phyloP scores from a whole-genome alignment of 2,329 filamentous ascomycete genomes.

The Pseudogymnoascus sp. region DNA sequence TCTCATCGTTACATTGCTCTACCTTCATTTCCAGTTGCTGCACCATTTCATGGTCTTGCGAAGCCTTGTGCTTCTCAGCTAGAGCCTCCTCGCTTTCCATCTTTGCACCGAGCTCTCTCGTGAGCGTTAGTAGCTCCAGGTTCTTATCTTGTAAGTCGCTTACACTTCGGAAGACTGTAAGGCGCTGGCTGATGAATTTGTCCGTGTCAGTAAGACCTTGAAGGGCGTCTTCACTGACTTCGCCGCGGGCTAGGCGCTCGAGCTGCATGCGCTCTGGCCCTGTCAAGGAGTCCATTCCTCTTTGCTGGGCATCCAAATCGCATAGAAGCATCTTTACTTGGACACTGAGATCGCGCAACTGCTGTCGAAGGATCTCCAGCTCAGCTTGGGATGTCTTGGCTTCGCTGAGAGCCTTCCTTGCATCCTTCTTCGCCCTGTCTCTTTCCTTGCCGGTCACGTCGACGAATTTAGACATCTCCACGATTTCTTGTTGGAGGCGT shows the following conservation, averaged over 20 bases:
- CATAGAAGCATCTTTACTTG: conserved; percentile 87
- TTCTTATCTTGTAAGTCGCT: conserved; percentile 83
- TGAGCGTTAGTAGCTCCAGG: conserved; percentile 69
- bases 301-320: conserved; percentile 74
- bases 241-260: conserved; percentile 67
- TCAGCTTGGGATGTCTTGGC: conserved; percentile 58
- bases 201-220: conserved; percentile 77
- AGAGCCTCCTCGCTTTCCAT: conserved; percentile 87
- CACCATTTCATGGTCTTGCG: conserved; percentile 62
- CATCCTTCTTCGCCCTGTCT: conserved; percentile 67
- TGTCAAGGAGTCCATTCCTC: conserved; percentile 63
- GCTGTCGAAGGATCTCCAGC: conserved; percentile 69
- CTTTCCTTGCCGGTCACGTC: conserved; percentile 75
- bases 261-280: conserved; percentile 66
- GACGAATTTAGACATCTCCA: conserved; percentile 76
- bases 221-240: conserved; percentile 61
- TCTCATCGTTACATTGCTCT: conserved; percentile 73
- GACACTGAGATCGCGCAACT: conserved; percentile 79
- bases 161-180: conserved; percentile 85
- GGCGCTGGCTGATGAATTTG: conserved; percentile 76
- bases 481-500: conserved; percentile 68
- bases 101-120: conserved; percentile 74
- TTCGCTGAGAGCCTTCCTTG: conserved; percentile 69
- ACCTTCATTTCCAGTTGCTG: conserved; percentile 64
- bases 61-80: conserved; percentile 52